phyloP scores from a whole-genome alignment of 306 rosid species.

The Rosa chinensis region DNA sequence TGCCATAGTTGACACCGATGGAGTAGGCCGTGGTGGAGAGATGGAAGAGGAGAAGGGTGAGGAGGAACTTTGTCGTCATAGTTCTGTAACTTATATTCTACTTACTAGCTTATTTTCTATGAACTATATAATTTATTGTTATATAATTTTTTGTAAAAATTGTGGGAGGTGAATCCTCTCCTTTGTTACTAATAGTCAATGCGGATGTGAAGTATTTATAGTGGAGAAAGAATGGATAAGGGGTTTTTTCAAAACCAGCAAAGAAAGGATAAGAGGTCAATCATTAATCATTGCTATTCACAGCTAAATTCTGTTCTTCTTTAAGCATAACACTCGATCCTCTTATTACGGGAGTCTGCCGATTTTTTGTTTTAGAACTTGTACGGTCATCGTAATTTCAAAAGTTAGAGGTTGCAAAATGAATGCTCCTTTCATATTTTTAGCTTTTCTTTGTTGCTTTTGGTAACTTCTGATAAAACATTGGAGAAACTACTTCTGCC shows the following conservation, averaged over 20 bases:
- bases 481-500: too few relatives aligned
- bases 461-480: too few relatives aligned
- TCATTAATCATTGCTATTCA: not conserved
- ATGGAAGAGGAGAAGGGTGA: conserved; percentile 40
- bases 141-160: not conserved
- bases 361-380: not conserved
- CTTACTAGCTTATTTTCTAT: not conserved
- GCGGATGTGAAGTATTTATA: not conserved
- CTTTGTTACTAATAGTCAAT: not conserved
- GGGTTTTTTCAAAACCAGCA: not conserved
- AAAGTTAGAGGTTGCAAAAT: too few relatives aligned
- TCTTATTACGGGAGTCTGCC: not conserved
- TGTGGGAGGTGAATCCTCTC: not conserved
- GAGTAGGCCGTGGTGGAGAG: conserved; percentile 34
- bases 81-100: not conserved
- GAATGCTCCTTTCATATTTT: too few relatives aligned
- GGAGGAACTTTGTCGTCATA: conserved; percentile 3
- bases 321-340: not conserved
- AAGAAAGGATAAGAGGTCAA: not conserved
- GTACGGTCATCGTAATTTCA: not conserved
- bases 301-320: not conserved
- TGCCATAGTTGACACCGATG: conserved; percentile 87
- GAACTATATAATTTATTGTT: not conserved
- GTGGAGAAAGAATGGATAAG: not conserved
- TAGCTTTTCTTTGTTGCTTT: too few relatives aligned